Evolutionary conservation across 352 stramenopile genomes (phyloP).

Genomic region (Plasmopara viticola): DNA sequence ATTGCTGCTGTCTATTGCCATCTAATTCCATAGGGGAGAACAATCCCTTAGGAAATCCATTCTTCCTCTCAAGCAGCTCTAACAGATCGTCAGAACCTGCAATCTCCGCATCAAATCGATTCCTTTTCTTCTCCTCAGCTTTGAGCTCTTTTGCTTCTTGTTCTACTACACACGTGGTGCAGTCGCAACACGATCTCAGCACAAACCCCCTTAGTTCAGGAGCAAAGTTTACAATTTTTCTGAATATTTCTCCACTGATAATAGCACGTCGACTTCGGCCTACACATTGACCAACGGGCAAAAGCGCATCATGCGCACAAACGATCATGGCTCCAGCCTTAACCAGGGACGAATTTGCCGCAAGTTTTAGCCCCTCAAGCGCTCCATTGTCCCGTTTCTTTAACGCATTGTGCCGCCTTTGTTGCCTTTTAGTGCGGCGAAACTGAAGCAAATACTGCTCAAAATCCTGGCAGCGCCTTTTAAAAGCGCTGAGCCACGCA

Average conservation of each 20-base stretch:
- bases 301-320: conserved; percentile 52
- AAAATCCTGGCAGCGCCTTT: conserved; percentile 58
- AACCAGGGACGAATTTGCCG: conserved; percentile 21
- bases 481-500: conserved; percentile 68
- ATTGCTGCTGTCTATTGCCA: conserved; percentile 21
- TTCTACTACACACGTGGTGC: conserved; percentile 45
- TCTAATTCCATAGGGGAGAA: conserved; percentile 44
- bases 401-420: conserved; percentile 34
- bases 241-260: conserved; percentile 38
- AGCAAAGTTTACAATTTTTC: conserved; percentile 48
- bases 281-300: conserved; percentile 53
- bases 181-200: conserved; percentile 46
- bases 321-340: conserved; percentile 48
- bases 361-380: conserved; percentile 7
- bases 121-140: conserved; percentile 40
- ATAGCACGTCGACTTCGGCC: conserved; percentile 51
- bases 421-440: conserved; percentile 57
- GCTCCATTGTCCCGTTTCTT: conserved; percentile 21
- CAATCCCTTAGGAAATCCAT: conserved; percentile 66
- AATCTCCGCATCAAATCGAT: conserved; percentile 65
- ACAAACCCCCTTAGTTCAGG: conserved; percentile 53
- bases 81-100: conserved; percentile 54
- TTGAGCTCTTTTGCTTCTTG: conserved; percentile 49
- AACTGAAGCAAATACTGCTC: conserved; percentile 79
- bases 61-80: conserved; percentile 72